Evolutionary conservation across 208 protist genomes (phyloP).

Genomic region (Crithidia expoeki): DNA sequence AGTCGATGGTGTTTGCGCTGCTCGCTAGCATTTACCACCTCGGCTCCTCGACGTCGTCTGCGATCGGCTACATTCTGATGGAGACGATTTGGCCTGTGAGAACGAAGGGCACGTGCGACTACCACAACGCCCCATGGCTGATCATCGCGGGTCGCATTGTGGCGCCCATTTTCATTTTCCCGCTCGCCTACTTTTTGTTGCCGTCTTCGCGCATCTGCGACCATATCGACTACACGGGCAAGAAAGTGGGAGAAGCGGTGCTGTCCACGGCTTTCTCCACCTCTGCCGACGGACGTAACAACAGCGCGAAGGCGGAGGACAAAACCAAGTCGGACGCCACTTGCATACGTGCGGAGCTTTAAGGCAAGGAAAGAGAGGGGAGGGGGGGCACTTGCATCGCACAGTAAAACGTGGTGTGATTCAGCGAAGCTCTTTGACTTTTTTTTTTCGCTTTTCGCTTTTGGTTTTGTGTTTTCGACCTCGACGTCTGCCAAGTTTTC

Average conservation of each 20-base stretch:
- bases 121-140: slow-evolving; percentile 56
- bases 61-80: slow-evolving; percentile 56
- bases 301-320: background rate
- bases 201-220: slow-evolving; percentile 53
- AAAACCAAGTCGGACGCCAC: background rate
- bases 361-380: background rate
- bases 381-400: background rate
- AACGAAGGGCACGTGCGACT: slow-evolving; percentile 58
- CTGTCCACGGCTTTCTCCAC: background rate
- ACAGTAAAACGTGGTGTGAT: too few relatives aligned
- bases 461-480: too few relatives aligned
- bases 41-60: slow-evolving; percentile 40
- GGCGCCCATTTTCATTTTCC: slow-evolving; percentile 55
- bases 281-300: background rate
- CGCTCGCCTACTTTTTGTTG: slow-evolving; percentile 50
- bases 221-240: slow-evolving; percentile 29
- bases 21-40: slow-evolving; percentile 76
- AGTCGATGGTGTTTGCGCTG: slow-evolving; percentile 76
- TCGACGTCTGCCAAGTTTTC: background rate
- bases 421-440: too few relatives aligned
- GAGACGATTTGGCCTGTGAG: slow-evolving; percentile 51
- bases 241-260: slow-evolving; percentile 4
- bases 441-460: too few relatives aligned
- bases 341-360: background rate
- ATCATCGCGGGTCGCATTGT: slow-evolving; percentile 57